Conservation (phyloP, 768 basidiomycete genomes). For the Pulveroboletus sp. region DNA sequence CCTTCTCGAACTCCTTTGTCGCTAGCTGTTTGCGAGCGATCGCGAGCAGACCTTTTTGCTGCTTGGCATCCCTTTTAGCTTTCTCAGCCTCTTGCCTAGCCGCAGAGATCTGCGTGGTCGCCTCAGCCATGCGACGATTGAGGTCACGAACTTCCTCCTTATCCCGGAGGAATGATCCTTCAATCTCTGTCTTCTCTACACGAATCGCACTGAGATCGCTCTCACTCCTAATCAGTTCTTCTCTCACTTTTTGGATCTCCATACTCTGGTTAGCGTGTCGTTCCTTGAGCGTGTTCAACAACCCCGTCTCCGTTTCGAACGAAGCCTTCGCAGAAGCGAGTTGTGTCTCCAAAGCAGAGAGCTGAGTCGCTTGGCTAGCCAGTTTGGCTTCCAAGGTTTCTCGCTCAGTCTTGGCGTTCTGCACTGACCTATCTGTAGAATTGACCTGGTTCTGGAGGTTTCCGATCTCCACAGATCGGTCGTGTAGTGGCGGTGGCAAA, state of each 20-base stretch:
- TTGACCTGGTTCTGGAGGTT: conserved; percentile 81
- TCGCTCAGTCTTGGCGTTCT: conserved; percentile 62
- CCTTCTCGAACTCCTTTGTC: conserved; percentile 74
- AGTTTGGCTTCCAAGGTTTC: conserved; percentile 58
- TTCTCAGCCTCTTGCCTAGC: conserved; percentile 79
- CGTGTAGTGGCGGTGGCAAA: conserved; percentile 51
- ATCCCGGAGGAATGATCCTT: conserved; percentile 80
- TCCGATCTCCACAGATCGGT: conserved; percentile 81
- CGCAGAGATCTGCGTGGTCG: conserved; percentile 63
- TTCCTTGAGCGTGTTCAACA: conserved; percentile 63
- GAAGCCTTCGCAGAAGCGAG: conserved; percentile 78
- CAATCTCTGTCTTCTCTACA: conserved; percentile 88
- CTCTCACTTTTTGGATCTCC: conserved; percentile 65
- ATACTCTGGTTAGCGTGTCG: conserved; percentile 61
- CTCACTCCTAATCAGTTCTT: conserved; percentile 84
- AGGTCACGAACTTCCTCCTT: conserved; percentile 91
- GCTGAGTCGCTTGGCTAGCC: conserved; percentile 63
- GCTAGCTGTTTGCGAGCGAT: conserved; percentile 93
- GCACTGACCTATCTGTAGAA: conserved; percentile 71
- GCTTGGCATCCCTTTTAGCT: conserved; percentile 87
- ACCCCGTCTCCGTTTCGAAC: conserved; percentile 77
- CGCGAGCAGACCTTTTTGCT: conserved; percentile 92
- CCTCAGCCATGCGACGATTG: conserved; percentile 79
- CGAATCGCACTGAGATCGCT: conserved; percentile 86
- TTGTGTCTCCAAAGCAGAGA: conserved; percentile 78